These are phyloP conservation scores for Camelina sativa DNA, from an alignment of 345 rosid genomes.

Conservation along the genomic window DNA sequence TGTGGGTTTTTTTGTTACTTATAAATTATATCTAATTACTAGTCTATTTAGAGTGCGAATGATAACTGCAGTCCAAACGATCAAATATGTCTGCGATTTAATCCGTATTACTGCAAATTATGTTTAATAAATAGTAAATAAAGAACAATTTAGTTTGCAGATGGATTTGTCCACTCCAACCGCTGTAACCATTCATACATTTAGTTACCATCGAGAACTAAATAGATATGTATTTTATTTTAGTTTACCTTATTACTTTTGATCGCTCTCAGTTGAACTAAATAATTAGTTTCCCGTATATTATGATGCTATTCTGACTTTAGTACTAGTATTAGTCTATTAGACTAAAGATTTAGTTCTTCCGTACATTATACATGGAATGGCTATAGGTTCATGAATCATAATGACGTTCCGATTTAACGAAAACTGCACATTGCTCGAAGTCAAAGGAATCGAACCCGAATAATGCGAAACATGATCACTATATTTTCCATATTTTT, in stretches of 20 bases:
- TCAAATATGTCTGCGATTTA: too few species aligned
- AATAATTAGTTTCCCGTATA: neutral
- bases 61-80: too few species aligned
- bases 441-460: slow-evolving; percentile 9
- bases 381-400: neutral
- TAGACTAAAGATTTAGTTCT: neutral
- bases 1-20: too few species aligned
- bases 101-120: too few species aligned
- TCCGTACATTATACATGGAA: neutral
- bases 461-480: slow-evolving; percentile 6
- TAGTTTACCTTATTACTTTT: neutral
- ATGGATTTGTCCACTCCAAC: too few species aligned
- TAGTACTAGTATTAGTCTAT: neutral
- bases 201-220: too few species aligned
- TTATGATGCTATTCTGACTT: neutral
- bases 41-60: too few species aligned
- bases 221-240: too few species aligned
- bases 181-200: too few species aligned
- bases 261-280: neutral
- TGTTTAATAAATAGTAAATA: too few species aligned
- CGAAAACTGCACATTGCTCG: neutral
- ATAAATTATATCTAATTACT: too few species aligned
- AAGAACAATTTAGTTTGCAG: too few species aligned
- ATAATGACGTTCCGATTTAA: neutral
- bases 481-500: neutral